These are phyloP conservation scores for Echria macrotheca DNA, from an alignment of 495 filamentous ascomycete genomes.

Conservation along the genomic window DNA sequence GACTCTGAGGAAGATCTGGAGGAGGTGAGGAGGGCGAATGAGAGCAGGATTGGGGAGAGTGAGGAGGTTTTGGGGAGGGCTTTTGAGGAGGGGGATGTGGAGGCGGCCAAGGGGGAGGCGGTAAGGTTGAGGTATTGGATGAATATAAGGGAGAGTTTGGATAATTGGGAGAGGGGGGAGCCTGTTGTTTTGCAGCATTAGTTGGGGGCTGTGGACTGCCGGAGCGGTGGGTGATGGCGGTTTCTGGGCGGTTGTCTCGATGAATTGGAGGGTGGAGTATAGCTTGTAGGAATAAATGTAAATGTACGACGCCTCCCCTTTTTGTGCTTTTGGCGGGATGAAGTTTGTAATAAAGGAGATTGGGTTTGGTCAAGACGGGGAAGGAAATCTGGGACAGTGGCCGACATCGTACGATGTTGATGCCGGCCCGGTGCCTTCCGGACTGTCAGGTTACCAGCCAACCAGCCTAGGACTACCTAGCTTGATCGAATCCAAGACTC, in stretches of 20 bases:
- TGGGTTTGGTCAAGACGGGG: too few relatives aligned
- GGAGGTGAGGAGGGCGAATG: conserved; percentile 59
- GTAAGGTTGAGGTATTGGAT: conserved; percentile 85
- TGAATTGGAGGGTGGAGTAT: neutral
- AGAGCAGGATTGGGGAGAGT: conserved; percentile 54
- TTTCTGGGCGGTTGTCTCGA: too few relatives aligned
- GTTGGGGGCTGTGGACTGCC: neutral
- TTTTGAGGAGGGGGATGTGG: conserved; percentile 63
- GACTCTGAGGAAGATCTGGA: conserved; percentile 57
- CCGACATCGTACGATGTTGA: too few relatives aligned
- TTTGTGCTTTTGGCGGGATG: too few relatives aligned
- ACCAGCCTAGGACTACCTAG: too few relatives aligned
- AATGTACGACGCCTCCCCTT: too few relatives aligned
- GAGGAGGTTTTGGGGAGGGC: conserved; percentile 53
- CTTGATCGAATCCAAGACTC: too few relatives aligned
- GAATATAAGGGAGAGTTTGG: conserved; percentile 74
- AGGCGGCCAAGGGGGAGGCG: conserved; percentile 61
- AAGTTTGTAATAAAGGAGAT: too few relatives aligned
- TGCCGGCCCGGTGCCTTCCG: too few relatives aligned
- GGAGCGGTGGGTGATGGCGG: too few relatives aligned
- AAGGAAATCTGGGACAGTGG: too few relatives aligned
- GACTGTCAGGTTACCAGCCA: too few relatives aligned
- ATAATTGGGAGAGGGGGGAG: conserved; percentile 77
- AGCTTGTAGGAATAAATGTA: neutral
- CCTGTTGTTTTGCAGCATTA: conserved; percentile 61